Evolutionary conservation across 2,329 filamentous ascomycete species (phyloP).

Genomic region (Reticulascus tulasneorum): DNA sequence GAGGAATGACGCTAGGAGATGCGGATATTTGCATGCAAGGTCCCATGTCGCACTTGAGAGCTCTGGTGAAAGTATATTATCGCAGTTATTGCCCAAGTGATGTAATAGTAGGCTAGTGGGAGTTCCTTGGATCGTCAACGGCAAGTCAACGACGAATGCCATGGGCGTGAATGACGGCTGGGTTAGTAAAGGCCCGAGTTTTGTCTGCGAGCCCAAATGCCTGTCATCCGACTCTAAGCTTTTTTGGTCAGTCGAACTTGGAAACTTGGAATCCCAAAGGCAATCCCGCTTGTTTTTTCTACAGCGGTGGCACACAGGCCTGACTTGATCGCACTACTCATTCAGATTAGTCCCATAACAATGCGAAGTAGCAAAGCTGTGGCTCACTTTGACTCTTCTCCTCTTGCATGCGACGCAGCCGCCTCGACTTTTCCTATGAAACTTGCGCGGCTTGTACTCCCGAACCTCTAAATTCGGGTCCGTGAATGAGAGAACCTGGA

Average conservation of each 20-base stretch:
- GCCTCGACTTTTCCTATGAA: slow-evolving; percentile 15
- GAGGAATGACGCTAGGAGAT: slow-evolving; percentile 18
- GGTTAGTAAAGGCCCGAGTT: slow-evolving; percentile 4
- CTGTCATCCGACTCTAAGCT: not conserved
- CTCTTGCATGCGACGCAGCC: slow-evolving; percentile 6
- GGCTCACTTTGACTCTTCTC: slow-evolving; percentile 6
- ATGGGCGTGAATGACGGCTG: no score
- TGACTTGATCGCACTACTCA: slow-evolving; percentile 15
- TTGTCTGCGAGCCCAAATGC: slow-evolving; percentile 2
- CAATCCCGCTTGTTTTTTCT: slow-evolving; percentile 15
- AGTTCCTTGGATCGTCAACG: slow-evolving; percentile 11
- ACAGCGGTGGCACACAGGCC: slow-evolving; percentile 18
- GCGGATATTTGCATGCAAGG: slow-evolving; percentile 9
- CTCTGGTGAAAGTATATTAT: slow-evolving; percentile 8
- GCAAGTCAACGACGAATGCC: slow-evolving; percentile 8
- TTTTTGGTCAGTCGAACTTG: not conserved
- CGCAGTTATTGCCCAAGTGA: slow-evolving; percentile 12
- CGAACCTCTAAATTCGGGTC: slow-evolving; percentile 6
- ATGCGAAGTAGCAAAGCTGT: not conserved
- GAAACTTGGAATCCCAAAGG: slow-evolving; percentile 2
- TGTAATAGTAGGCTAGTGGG: slow-evolving; percentile 14
- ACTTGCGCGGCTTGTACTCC: slow-evolving; percentile 15
- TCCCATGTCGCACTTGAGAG: slow-evolving; percentile 7
- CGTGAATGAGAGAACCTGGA: slow-evolving; percentile 7
- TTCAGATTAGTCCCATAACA: no score